A percentile compares a stretch with the other conserved stretches of the same genome.
These are phyloP conservation scores for Solanum sparsipilum DNA, from an alignment of 257 asterid species.

Conservation along the genomic window DNA sequence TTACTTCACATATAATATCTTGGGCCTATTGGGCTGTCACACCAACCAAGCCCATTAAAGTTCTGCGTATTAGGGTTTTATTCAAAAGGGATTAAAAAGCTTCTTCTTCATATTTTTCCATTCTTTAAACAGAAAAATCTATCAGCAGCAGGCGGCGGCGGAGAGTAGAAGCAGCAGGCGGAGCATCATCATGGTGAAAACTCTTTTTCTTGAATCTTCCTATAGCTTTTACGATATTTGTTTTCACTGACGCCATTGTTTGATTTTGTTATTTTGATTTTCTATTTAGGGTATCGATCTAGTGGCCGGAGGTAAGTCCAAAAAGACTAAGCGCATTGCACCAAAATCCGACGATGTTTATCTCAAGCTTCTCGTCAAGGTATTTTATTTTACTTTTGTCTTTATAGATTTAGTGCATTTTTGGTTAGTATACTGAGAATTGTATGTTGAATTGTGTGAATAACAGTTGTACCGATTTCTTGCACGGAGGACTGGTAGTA, in stretches of 20 bases:
- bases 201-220: background rate
- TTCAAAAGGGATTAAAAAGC: background rate
- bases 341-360: constrained; percentile 67
- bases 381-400: background rate
- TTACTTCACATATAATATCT: background rate
- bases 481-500: constrained; percentile 87
- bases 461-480: constrained; percentile 69
- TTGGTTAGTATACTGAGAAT: background rate
- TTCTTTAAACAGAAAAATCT: too few species aligned
- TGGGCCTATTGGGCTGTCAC: background rate
- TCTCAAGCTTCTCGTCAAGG: constrained; percentile 74
- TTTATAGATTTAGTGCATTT: background rate
- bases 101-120: background rate
- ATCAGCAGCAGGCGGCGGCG: background rate
- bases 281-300: constrained; percentile 70
- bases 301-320: constrained; percentile 83
- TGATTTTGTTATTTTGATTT: background rate
- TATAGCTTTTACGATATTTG: too few species aligned
- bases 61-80: background rate
- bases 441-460: background rate
- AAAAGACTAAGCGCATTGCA: constrained; percentile 76
- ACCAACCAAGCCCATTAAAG: background rate
- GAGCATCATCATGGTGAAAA: background rate
- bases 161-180: background rate
- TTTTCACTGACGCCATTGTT: background rate